Evolutionary conservation across 768 basidiomycete genomes (phyloP), one percentile per base, ranked within the genome.

Genomic region (Trametes cubensis): DNA sequence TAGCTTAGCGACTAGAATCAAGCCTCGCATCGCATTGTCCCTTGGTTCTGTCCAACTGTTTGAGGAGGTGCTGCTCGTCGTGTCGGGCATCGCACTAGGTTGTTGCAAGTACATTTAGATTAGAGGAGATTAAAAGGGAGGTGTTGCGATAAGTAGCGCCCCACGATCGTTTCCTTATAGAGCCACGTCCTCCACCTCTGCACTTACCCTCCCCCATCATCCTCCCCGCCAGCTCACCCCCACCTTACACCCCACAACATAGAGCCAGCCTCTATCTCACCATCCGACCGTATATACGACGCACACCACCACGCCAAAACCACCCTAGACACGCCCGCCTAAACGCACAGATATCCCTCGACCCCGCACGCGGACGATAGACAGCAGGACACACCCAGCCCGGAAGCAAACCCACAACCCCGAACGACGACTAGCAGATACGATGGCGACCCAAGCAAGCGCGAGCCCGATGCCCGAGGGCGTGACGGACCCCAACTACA

Each of bases 401-500:
- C 28, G 28, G 7, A 4, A 28, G 28, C 28, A 3, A 28, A 7
- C 28, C 28, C 28, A 28, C 28, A 34, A 40, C 51, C 14, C 52
- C 10, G 11, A 23, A 20, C 49, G 11, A 42, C 45, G 6, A n/a
- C 39, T 21, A 34, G 15, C 13, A 56, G 28, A 47, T 20, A 61
- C 47, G 42, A 53, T 58, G 46, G 41, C 44, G 11, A 50, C 56
- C n/a, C 58, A 60, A 20, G 84, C 83, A 52, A 83, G 77, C 72
- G 85, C 80, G 54, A 84, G 83, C 45, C 75, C 81, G 1, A 76
- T 86, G 70, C 85, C 86, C 18, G 76, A 75, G 39, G 85, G 85
- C 59, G 76, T 86, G 62, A 86, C 86, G 3, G 82, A 88, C 74
- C 81, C 85, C 18, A 81, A 81, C 72, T 89, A 86, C 74, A 83